phyloP scores from a whole-genome alignment of 2,329 filamentous ascomycete species.

The Cercospora sesami region DNA sequence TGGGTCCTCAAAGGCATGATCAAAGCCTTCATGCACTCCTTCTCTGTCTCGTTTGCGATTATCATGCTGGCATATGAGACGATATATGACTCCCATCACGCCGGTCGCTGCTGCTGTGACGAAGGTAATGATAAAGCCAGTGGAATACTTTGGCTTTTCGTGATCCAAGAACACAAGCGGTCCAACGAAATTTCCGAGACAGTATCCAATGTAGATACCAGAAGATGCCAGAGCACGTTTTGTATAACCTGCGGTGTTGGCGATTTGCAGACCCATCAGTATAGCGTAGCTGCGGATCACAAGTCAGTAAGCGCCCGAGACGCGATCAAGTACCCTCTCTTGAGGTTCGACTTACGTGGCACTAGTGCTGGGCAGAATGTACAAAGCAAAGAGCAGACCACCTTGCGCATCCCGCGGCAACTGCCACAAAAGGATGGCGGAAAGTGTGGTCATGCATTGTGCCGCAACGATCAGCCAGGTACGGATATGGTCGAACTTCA shows the following conservation, averaged over 20 bases:
- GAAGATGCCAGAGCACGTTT: conserved; percentile 49
- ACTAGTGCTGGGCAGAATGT: conserved; percentile 15
- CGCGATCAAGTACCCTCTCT: background rate
- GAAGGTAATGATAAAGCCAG: conserved; percentile 44
- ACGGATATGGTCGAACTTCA: conserved; percentile 17
- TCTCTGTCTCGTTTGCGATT: conserved; percentile 47
- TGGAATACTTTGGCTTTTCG: conserved; percentile 45
- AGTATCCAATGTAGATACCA: conserved; percentile 54
- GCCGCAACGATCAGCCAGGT: conserved; percentile 18
- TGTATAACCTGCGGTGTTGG: conserved; percentile 37
- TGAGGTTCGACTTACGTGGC: conserved; percentile 1
- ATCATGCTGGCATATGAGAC: conserved; percentile 47
- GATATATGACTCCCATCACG: conserved; percentile 47
- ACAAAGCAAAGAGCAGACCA: conserved; percentile 17
- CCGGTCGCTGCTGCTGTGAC: conserved; percentile 40
- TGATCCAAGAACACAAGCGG: conserved; percentile 45
- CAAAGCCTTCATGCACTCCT: conserved; percentile 50
- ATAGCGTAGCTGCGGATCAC: background rate
- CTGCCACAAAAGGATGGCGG: conserved; percentile 16
- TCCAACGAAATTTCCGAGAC: conserved; percentile 49
- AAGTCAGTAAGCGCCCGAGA: background rate
- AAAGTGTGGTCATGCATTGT: conserved; percentile 16
- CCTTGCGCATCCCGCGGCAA: conserved; percentile 11
- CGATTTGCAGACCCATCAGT: conserved; percentile 20
- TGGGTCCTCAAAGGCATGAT: conserved; percentile 55